Conservation (phyloP, 2,329 filamentous ascomycete genomes). For the Penicillium glabrum region DNA sequence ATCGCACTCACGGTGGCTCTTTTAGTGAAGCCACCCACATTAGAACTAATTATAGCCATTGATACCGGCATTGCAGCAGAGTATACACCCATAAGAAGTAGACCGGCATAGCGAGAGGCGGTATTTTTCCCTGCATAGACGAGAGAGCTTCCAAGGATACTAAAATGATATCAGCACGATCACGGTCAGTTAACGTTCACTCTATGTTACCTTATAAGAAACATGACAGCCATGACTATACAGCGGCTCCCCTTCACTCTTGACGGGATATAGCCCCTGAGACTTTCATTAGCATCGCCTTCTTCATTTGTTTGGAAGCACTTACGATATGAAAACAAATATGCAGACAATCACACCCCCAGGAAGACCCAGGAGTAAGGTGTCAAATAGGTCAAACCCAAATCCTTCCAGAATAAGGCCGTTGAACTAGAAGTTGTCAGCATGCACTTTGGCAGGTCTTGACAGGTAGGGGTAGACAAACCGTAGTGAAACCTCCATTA, state of each 20-base stretch:
- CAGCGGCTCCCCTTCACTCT: constrained; percentile 12
- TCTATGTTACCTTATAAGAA: constrained; percentile 3
- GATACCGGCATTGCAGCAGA: constrained; percentile 37
- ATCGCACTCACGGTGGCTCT: constrained; percentile 49
- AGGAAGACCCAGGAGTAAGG: constrained; percentile 12
- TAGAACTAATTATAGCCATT: constrained; percentile 45
- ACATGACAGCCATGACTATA: constrained; percentile 17
- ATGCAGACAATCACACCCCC: constrained; percentile 14
- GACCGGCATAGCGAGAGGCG: constrained; percentile 15
- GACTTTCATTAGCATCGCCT: background rate
- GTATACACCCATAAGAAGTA: constrained; percentile 35
- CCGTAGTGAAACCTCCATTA: constrained; percentile 34
- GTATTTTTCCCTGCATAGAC: constrained; percentile 20
- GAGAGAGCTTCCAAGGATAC: constrained; percentile 24
- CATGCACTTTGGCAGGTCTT: background rate
- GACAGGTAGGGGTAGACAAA: constrained; percentile 15
- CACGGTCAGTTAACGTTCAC: background rate
- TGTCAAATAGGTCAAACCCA: constrained; percentile 14
- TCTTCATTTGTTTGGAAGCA: background rate
- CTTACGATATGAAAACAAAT: constrained; percentile 12
- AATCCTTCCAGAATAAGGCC: constrained; percentile 16
- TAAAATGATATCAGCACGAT: background rate
- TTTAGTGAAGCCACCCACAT: constrained; percentile 52
- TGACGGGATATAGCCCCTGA: constrained; percentile 5
- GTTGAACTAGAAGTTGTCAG: constrained; percentile 11